phyloP scores from a whole-genome alignment of 495 filamentous ascomycete species.

The Mycothermus thermophilus region DNA sequence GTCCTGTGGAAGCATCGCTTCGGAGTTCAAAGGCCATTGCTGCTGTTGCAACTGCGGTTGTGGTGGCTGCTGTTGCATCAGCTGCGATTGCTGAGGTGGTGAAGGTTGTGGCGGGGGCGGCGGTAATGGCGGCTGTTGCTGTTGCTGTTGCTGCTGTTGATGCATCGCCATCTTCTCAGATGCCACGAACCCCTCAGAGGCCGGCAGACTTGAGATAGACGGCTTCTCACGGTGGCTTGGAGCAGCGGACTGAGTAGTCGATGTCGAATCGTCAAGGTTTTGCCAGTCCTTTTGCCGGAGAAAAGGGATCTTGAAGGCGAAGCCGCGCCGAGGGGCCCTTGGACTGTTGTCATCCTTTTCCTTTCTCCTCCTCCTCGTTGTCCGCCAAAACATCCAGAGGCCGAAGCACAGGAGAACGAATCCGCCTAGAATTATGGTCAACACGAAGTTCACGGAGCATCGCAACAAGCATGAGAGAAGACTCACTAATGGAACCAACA shows the following conservation, averaged over 20 bases:
- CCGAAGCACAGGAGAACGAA: constrained; percentile 31
- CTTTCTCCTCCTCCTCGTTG: constrained; percentile 22
- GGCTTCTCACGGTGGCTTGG: constrained; percentile 24
- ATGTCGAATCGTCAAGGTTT: constrained; percentile 9
- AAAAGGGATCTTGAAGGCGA: constrained; percentile 6
- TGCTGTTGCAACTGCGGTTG: constrained; percentile 3
- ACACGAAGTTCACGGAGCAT: no score
- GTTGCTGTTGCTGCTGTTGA: constrained; percentile 2
- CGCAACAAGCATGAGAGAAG: background rate
- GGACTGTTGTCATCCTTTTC: background rate
- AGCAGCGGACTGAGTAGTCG: constrained; percentile 7
- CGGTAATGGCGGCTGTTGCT: background rate
- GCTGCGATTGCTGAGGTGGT: constrained; percentile 1
- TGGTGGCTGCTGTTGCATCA: background rate
- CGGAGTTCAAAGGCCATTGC: background rate
- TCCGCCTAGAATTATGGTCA: constrained; percentile 16
- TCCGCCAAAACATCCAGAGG: constrained; percentile 24
- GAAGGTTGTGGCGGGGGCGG: constrained; percentile 7
- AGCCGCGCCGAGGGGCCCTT: background rate
- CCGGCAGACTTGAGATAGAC: background rate
- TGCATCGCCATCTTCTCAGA: constrained; percentile 13
- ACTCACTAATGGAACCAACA: constrained; percentile 36
- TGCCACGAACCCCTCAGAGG: constrained; percentile 15
- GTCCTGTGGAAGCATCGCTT: background rate
- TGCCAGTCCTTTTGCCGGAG: constrained; percentile 11